A percentile compares a stretch with the other conserved stretches of the same genome.
Conservation (phyloP, 2,329 filamentous ascomycete species). For the Coniella vitis region DNA sequence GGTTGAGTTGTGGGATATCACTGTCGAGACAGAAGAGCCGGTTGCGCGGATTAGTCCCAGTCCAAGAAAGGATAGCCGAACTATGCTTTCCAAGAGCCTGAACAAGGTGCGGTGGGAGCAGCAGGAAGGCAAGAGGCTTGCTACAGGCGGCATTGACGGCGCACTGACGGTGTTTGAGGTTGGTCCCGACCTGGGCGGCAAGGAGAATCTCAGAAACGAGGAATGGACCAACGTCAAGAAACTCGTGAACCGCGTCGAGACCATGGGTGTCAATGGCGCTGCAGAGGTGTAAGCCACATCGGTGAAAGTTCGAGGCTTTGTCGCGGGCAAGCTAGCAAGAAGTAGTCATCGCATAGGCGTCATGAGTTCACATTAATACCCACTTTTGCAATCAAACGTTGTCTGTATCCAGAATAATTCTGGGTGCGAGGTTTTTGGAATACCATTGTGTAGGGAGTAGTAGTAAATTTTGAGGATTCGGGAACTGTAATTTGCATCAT, state of each 20-base stretch:
- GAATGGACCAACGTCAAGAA: constrained; percentile 95
- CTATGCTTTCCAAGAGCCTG: constrained; percentile 73
- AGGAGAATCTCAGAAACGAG: constrained; percentile 74
- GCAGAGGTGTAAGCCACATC: constrained; percentile 29
- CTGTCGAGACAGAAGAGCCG: constrained; percentile 85
- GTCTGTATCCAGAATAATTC: background rate
- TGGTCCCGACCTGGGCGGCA: constrained; percentile 71
- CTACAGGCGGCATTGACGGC: constrained; percentile 87
- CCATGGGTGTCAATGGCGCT: constrained; percentile 44
- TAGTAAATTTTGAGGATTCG: no score
- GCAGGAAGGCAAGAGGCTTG: constrained; percentile 77
- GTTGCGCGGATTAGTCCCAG: constrained; percentile 73
- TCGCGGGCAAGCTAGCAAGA: no score
- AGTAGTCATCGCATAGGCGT: constrained; percentile 2
- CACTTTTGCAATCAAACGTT: background rate
- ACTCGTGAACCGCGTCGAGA: constrained; percentile 70
- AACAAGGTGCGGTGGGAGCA: constrained; percentile 95
- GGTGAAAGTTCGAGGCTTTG: background rate
- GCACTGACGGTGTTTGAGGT: constrained; percentile 92
- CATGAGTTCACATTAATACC: background rate
- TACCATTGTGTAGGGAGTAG: no score
- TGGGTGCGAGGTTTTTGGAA: no score
- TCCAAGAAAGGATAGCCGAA: constrained; percentile 54
- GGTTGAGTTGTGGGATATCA: constrained; percentile 93
- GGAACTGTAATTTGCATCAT: no score